Base-by-base conservation (phyloP, 371 early-diverging fungal genomes). In the Coemansia sp. region DNA sequence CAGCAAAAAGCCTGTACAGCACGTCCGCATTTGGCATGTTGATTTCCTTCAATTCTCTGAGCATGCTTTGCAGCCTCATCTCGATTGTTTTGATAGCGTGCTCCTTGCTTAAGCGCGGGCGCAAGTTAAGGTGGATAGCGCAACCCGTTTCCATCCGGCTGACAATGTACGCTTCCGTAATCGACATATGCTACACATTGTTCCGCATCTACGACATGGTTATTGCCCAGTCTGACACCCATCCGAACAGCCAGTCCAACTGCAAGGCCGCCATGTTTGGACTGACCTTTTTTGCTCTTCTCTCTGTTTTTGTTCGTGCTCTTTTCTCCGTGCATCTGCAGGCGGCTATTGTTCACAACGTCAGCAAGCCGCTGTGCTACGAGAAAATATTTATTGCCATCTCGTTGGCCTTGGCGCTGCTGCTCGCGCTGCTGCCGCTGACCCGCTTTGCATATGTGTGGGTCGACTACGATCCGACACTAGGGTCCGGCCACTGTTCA, bases 181-280 rank as follows among this genome's bases (percentile, higher is more conserved):
- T 66, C 14, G 66, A 66, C 32, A 34, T 60, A 2, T 39, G 41
- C 5, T 66, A 66, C 51, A 41, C 61, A 10, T 30, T 35, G 7
- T 65, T 66, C 14, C 53, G 66, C 5, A 35, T 66, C 34, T 66
- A 66, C 32, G 61, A 66, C 14, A 66, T 66, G 51, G 10, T 48
- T 13, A 60, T 66, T 36, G 43, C 60, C 1, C 66, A 66, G n/a
- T 40, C 50, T 0, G 61, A 66, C 41, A 66, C 66, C 2, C 55
- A 49, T n/a, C 34, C 61, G 11, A 43, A 55, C 51, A 66, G 66
- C 56, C 61, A 66, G 54, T 39, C 59, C 35, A 66, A 66, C 56
- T 66, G 66, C 20, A 45, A 66, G 40, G 66, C 66, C 1, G 66
- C 66, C 14, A 66, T 66, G 66, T 66, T 66, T 66, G 66, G 66